These are phyloP conservation scores for Hypholoma fasciculare DNA, from an alignment of 768 basidiomycete genomes.

Conservation along the genomic window DNA sequence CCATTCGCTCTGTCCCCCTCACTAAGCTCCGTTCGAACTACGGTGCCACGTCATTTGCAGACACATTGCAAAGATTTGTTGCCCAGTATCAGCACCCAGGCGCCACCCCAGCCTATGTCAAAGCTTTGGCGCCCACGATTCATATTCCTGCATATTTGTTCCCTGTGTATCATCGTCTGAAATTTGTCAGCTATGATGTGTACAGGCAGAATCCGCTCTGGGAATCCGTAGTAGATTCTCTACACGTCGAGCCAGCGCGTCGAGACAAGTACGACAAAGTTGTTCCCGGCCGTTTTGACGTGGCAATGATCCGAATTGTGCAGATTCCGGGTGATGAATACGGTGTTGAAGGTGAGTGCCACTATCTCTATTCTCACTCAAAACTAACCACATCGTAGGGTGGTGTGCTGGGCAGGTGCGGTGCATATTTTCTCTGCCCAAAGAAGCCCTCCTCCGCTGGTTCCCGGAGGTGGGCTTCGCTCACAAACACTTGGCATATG, in stretches of 20 bases:
- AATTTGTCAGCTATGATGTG: not conserved
- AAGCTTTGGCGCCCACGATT: too few relatives aligned
- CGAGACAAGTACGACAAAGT: conserved; percentile 9
- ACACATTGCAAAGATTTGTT: too few relatives aligned
- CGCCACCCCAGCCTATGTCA: too few relatives aligned
- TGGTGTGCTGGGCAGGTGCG: conserved; percentile 3
- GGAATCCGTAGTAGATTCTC: conserved; percentile 21
- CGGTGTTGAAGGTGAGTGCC: conserved; percentile 8
- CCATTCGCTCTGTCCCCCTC: too few relatives aligned
- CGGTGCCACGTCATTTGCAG: too few relatives aligned
- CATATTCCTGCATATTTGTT: too few relatives aligned
- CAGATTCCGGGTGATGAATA: not conserved
- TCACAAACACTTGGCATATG: conserved; percentile 14
- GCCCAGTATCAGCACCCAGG: too few relatives aligned
- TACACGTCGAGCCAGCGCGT: conserved; percentile 24
- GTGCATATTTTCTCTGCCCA: conserved; percentile 12
- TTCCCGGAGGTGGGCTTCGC: not conserved
- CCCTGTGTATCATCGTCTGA: too few relatives aligned
- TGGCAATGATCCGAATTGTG: conserved; percentile 5
- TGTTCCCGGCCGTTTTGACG: conserved; percentile 34
- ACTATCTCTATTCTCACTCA: not conserved
- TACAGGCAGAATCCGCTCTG: not conserved
- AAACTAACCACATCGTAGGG: not conserved
- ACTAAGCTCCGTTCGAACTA: too few relatives aligned
- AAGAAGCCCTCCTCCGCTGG: not conserved